Percentiles rank a stretch among this genome's conserved stretches.
Conservation (phyloP, 179 eudicot species). For the Silene coronaria region DNA sequence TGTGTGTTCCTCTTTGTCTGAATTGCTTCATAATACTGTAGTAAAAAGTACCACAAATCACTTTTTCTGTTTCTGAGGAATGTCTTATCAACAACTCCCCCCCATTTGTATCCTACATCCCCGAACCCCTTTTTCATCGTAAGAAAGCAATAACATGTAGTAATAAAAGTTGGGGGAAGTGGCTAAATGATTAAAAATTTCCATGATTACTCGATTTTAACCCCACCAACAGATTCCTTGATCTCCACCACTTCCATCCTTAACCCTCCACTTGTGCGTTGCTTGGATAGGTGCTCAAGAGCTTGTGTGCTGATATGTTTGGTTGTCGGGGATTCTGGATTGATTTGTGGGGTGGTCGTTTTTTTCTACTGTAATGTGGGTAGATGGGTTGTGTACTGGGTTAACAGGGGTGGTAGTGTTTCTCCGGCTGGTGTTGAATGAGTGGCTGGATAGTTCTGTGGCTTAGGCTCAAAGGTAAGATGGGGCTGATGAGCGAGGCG, state of each 20-base stretch:
- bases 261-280: background rate
- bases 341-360: too few relatives aligned
- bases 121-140: background rate
- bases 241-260: background rate
- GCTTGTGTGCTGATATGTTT: background rate
- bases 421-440: background rate
- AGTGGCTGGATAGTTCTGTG: background rate
- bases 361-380: too few relatives aligned
- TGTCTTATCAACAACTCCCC: background rate
- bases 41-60: background rate
- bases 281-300: background rate
- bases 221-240: background rate
- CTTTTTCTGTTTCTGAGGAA: background rate
- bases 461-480: background rate
- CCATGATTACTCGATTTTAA: background rate
- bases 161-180: background rate
- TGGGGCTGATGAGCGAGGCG: background rate
- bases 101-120: background rate
- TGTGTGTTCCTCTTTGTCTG: background rate
- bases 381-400: background rate
- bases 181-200: background rate
- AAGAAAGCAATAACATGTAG: background rate
- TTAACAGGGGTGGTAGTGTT: background rate
- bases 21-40: background rate
- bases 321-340: background rate